These are phyloP conservation scores for Logfia minima DNA, from an alignment of 129 eudicot species.

Conservation along the genomic window DNA sequence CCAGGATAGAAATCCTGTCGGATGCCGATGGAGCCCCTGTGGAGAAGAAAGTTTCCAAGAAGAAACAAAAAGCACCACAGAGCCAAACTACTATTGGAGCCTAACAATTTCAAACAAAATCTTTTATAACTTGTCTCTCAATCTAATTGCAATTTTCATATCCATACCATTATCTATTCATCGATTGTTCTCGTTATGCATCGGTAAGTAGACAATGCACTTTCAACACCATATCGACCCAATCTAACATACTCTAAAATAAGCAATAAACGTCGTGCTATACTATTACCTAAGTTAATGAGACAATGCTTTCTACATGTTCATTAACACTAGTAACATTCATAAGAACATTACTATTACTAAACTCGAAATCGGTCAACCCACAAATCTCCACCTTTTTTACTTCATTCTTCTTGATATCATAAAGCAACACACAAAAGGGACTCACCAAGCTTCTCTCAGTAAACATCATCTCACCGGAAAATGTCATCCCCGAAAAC, in stretches of 20 bases:
- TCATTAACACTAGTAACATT: constrained; percentile 32
- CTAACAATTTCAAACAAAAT: constrained; percentile 20
- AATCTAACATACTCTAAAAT: not conserved
- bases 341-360: constrained; percentile 14
- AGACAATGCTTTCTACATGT: constrained; percentile 31
- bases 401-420: constrained; percentile 30
- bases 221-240: not conserved
- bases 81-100: constrained; percentile 41
- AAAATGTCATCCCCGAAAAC: constrained; percentile 20
- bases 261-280: not conserved
- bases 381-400: constrained; percentile 39
- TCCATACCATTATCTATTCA: not conserved
- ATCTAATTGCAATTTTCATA: not conserved
- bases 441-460: constrained; percentile 28
- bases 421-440: constrained; percentile 31
- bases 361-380: constrained; percentile 27
- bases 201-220: not conserved
- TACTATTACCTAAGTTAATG: constrained; percentile 20
- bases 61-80: constrained; percentile 45
- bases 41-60: constrained; percentile 54
- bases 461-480: constrained; percentile 35
- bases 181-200: constrained; percentile 6
- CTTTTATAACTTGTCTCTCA: not conserved
- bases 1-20: constrained; percentile 51
- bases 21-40: constrained; percentile 37